Percentiles rank a stretch among this genome's conserved stretches.
Evolutionary conservation across 345 rosid species (phyloP).

Genomic region (Draba incana): DNA sequence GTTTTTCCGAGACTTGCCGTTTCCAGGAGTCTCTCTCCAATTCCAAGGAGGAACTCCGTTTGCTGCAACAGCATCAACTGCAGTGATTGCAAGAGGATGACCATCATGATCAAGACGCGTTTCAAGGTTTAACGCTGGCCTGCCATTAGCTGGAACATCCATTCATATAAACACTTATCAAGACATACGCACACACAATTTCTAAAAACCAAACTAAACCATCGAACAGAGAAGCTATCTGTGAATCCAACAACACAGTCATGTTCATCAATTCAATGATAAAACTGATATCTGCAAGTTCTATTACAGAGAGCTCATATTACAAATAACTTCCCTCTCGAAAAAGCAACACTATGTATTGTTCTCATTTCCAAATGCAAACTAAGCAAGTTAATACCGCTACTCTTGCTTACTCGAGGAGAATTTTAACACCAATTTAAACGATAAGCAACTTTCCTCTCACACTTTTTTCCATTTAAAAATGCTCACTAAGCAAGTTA

Average conservation of each 20-base stretch:
- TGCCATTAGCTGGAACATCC: conserved; percentile 66
- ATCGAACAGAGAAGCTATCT: conserved; percentile 18
- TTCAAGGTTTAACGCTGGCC: conserved; percentile 90
- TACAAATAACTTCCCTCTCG: background rate
- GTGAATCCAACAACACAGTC: conserved; percentile 7
- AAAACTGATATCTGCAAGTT: background rate
- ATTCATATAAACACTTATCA: conserved; percentile 29
- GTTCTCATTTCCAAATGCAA: conserved; percentile 29
- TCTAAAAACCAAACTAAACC: conserved; percentile 15
- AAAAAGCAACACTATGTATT: conserved; percentile 9
- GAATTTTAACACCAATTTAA: background rate
- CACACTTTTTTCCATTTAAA: too few relatives aligned
- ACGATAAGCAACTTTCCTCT: too few relatives aligned
- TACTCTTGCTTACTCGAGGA: background rate
- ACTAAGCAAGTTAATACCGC: background rate
- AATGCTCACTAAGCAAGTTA: too few relatives aligned
- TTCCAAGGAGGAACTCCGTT: conserved; percentile 97
- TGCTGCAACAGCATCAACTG: conserved; percentile 84
- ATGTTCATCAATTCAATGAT: background rate
- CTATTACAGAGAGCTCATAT: background rate
- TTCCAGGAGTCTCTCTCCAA: conserved; percentile 96
- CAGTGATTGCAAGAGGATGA: conserved; percentile 85
- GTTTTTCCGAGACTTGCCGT: conserved; percentile 52
- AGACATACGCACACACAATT: conserved; percentile 10
- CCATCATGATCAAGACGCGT: conserved; percentile 96